Conservation (phyloP, 139 green algal genomes). For the Dunaliella sp. region DNA sequence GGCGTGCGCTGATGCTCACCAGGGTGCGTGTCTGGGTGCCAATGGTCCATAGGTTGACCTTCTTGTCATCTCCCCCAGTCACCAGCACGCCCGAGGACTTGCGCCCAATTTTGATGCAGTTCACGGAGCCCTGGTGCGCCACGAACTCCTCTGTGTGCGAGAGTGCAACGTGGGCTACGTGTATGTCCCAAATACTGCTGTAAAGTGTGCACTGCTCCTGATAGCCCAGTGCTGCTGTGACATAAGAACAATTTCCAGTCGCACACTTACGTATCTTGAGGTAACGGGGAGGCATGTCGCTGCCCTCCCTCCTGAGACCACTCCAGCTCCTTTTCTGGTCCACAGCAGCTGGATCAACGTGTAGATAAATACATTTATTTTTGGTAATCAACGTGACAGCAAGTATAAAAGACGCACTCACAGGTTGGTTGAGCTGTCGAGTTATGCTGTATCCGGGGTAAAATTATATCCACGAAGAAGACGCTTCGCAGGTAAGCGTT, state of each 20-base stretch:
- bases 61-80: constrained; percentile 86
- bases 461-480: too few relatives aligned
- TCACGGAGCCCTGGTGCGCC: constrained; percentile 70
- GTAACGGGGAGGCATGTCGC: neutral
- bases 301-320: too few relatives aligned
- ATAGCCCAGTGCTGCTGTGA: neutral
- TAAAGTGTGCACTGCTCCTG: too few relatives aligned
- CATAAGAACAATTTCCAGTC: neutral
- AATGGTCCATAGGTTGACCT: constrained; percentile 85
- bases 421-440: too few relatives aligned
- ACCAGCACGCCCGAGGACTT: constrained; percentile 71
- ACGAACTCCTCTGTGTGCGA: constrained; percentile 69
- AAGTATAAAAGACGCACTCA: too few relatives aligned
- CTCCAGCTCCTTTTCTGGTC: too few relatives aligned
- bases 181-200: too few relatives aligned
- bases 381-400: too few relatives aligned
- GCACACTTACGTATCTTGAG: neutral
- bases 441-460: too few relatives aligned
- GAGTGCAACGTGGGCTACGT: neutral
- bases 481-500: too few relatives aligned
- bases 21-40: constrained; percentile 56
- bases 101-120: constrained; percentile 73
- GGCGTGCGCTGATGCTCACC: constrained; percentile 30
- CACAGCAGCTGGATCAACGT: too few relatives aligned
- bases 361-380: too few relatives aligned